Evolutionary conservation across 2,329 filamentous ascomycete species (phyloP), one percentile per base, ranked within the genome.

Genomic region (Aspergillus nomiae): DNA sequence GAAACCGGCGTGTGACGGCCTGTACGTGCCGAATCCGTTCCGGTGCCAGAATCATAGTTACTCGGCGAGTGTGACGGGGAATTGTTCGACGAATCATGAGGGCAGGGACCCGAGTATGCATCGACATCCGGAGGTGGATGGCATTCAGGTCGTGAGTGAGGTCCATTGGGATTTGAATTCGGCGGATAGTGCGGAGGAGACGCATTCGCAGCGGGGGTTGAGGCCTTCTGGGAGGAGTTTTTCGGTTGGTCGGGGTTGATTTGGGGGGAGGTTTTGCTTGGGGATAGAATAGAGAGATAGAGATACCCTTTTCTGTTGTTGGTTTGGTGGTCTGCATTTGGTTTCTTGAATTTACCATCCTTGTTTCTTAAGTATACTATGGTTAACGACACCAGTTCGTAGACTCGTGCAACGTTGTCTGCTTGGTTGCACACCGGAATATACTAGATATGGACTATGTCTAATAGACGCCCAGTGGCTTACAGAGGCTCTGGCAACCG

Each of bases 81-180:
- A 69, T n/a, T 65, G 65, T 9, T 64, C 65, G 5, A 63, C 62
- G 3, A 65, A 65, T 28, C 64, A 69, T 3, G 61, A 65, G 0
- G 67, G 58, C 2, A 26, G 56, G 4, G 55, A 59, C 2, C 54
- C 56, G 2, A 46, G 41, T 16, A 50, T 43, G 3, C 55, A 58
- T 30, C 28, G 30, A n/a, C 55, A 56, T 11, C 45, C 56, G 19
- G 63, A 50, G 36, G 56, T 63, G 11, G 62, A 70, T 7, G 69
- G 73, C 1, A 75, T 76, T 21, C 69, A 74, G 16, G 71, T 76
- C 11, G 68, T 72, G 2, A 64, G 69, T 12, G 72, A 75, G 56
- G 48, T 76, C 54, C 62, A 69, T 11, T 68, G 72, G 68, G 68
- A 71, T 56, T 69, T 67, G 19, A 66, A 70, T 58, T 57, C 57